Base-by-base conservation (phyloP, 1,284 basidiomycete genomes). In the Sporisorium graminicola region DNA sequence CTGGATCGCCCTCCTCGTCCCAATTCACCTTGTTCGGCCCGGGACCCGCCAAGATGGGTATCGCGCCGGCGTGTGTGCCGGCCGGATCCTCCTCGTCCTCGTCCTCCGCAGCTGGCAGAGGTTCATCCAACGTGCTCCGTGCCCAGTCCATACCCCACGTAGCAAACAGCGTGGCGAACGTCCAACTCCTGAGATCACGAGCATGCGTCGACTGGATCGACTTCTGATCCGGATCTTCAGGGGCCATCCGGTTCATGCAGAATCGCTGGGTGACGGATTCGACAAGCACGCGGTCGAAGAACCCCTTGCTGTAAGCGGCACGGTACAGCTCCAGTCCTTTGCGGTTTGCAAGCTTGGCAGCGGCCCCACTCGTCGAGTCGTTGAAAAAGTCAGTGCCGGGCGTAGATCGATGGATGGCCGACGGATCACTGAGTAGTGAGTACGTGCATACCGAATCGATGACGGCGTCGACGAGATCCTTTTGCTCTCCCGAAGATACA, bases 111-210 rank as follows among this genome's bases (percentile, higher is more conserved):
- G 46, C 31, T 0, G 43, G 14, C 22, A 63, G 35, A 7, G 79
- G 78, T 44, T 78, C 79, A 18, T 77, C 77, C 54, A 81, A 31
- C 1, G 68, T 70, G 0, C 82, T 72, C 8, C 81, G 58, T 7
- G 80, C 76, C 81, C 81, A 83, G 8, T 55, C 55, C 79, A 83
- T 77, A 1, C 81, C 81, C 74, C 74, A 83, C 5, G 56, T 72
- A 0, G 63, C 60, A 20, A 83, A 83, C 20, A 83, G 54, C 8
- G 78, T 70, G 16, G 75, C 61, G n/a, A 50, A 73, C 1, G 67
- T 44, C 69, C 78, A 83, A 7, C 56, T 42, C 7, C 81, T 42
- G 1, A 83, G 51, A 52, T 75, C 65, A 5, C 77, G 53, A 6
- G 74, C 74, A 35, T 77, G 72, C 1, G 62, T 67, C 12, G 56